Evolutionary conservation across 768 basidiomycete genomes (phyloP), one percentile per base, ranked within the genome.

Genomic region (Boletellus ananas): DNA sequence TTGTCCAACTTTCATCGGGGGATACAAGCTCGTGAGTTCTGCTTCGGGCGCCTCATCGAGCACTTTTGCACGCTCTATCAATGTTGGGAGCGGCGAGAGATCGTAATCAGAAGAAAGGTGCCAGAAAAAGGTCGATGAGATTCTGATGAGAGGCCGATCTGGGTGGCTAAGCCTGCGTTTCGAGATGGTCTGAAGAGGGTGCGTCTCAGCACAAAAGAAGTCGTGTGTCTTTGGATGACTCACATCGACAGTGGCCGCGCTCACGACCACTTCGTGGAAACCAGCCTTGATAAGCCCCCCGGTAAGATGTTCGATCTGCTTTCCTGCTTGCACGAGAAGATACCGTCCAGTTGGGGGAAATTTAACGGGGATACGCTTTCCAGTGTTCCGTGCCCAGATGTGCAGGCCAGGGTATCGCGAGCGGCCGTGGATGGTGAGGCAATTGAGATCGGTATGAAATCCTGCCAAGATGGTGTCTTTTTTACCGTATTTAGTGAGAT

Each of bases 51-150:
- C 75, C n/a, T 43, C 73, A 66, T 73, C 68, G 20, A 72, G 41
- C 10, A 74, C 69, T 42, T 72, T 70, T 2, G 83, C 81, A 29
- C 76, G 77, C 6, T 72, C 68, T 10, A 66, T 58, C 18, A 94
- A 71, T 0, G 65, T 56, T 8, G 80, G 77, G 3, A 92, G 78
- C 2, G 89, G 83, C 8, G 68, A 72, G n/a, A 94, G 76, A 45
- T 89, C 83, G 50, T 80, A 82, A 65, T 94, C 90, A 2, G 93
- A 92, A 0, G 84, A 90, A 12, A 96, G 77, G 62, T 94, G 92
- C 88, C 89, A 95, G 75, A 96, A 96, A 69, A 94, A 94, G 0
- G 94, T 97, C 2, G 91, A 94, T 3, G 93, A 94, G 56, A 98
- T 94, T n/a, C 94, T 85, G 57, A 94, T 90, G 33, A 87, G 73